Conservation (phyloP, 1,139 yeast species). For the Saccharomyces hybrid region DNA sequence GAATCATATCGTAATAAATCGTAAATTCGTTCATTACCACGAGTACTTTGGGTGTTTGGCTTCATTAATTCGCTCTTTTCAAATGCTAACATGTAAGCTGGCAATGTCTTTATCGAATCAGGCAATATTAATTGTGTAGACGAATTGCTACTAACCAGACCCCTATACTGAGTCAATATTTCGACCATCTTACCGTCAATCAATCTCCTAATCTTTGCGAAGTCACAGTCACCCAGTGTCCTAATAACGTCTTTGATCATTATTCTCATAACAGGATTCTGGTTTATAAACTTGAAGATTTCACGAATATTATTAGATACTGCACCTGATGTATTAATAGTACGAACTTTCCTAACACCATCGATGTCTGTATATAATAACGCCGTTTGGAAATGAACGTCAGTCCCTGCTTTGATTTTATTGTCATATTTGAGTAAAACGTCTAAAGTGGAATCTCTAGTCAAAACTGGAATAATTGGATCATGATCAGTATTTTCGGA, state of each 20-base stretch:
- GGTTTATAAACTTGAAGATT: constrained; percentile 76
- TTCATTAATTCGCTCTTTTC: constrained; percentile 62
- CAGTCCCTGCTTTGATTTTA: constrained; percentile 59
- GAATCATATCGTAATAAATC: constrained; percentile 49
- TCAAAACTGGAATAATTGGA: constrained; percentile 63
- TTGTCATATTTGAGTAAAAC: constrained; percentile 74
- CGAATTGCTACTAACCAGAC: constrained; percentile 41
- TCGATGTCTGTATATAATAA: constrained; percentile 67
- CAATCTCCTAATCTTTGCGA: constrained; percentile 55
- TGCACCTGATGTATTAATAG: constrained; percentile 72
- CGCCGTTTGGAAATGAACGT: constrained; percentile 90
- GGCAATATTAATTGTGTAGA: constrained; percentile 73
- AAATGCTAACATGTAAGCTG: constrained; percentile 60
- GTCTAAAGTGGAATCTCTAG: constrained; percentile 59
- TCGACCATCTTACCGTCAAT: constrained; percentile 61
- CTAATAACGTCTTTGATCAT: constrained; percentile 63
- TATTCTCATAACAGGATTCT: constrained; percentile 68
- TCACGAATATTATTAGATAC: constrained; percentile 69
- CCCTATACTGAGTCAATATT: constrained; percentile 69
- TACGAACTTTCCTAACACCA: constrained; percentile 79
- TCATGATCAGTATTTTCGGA: constrained; percentile 37
- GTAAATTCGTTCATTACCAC: constrained; percentile 55
- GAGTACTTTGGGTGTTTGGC: constrained; percentile 38
- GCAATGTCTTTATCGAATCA: constrained; percentile 64
- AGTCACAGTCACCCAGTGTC: constrained; percentile 52